phyloP scores from a whole-genome alignment of 2,329 filamentous ascomycete genomes.

The Magnaporthiopsis poae region DNA sequence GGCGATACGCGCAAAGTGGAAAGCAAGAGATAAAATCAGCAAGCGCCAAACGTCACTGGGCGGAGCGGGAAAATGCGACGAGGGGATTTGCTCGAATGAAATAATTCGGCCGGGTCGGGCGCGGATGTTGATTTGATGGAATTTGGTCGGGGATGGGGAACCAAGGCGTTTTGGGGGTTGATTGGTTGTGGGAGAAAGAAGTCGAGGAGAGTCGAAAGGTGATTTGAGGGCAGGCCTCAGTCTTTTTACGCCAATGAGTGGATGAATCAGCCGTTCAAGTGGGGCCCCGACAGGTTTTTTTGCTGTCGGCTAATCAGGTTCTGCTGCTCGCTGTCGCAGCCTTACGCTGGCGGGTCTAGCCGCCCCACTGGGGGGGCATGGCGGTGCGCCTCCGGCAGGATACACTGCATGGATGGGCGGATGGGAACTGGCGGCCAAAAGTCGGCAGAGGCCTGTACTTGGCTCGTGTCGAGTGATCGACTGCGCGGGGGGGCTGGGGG shows the following conservation, averaged over 20 bases:
- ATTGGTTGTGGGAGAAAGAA: constrained; percentile 40
- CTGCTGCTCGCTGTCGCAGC: not conserved
- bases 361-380: not conserved
- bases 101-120: constrained; percentile 9
- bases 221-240: constrained; percentile 41
- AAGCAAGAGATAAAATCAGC: not conserved
- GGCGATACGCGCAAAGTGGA: not conserved
- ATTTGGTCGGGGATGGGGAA: constrained; percentile 24
- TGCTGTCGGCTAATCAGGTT: not conserved
- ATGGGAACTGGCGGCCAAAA: not conserved
- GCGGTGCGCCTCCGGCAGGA: not conserved
- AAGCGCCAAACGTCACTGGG: constrained; percentile 2
- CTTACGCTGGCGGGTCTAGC: not conserved
- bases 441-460: not conserved
- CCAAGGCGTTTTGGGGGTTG: constrained; percentile 28
- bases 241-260: constrained; percentile 39
- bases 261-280: constrained; percentile 34
- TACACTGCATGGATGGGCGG: not conserved
- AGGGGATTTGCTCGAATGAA: constrained; percentile 8
- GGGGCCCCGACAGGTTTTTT: constrained; percentile 18
- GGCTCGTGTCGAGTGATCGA: not conserved
- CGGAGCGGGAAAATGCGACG: constrained; percentile 7
- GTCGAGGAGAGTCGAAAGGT: constrained; percentile 35
- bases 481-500: no score
- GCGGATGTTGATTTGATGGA: constrained; percentile 23